phyloP scores from a whole-genome alignment of 2,329 filamentous ascomycete genomes.

The Penicillium sp. region DNA sequence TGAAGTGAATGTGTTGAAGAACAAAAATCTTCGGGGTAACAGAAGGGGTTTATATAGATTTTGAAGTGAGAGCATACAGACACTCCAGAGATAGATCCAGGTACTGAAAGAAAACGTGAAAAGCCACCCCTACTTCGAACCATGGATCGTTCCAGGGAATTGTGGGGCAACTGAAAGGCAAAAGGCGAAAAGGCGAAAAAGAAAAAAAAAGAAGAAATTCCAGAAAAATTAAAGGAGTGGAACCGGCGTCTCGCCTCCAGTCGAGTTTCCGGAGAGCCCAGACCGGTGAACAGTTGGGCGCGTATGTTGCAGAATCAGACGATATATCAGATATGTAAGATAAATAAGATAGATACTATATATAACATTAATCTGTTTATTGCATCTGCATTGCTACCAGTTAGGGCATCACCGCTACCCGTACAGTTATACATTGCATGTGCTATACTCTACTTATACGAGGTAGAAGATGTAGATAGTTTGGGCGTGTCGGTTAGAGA shows the following conservation, averaged over 20 bases:
- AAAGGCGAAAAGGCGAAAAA: conserved; percentile 11
- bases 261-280: neutral
- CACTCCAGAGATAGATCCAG: neutral
- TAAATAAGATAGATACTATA: neutral
- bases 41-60: conserved; percentile 24
- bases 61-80: neutral
- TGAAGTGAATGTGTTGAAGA: conserved; percentile 14
- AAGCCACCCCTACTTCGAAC: conserved; percentile 6
- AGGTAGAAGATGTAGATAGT: neutral
- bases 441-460: neutral
- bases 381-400: neutral
- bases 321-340: neutral
- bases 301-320: neutral
- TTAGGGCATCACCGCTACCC: conserved; percentile 4
- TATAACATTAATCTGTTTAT: neutral
- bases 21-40: conserved; percentile 3
- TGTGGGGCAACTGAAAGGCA: conserved; percentile 17
- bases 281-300: neutral
- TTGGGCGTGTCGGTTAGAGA: neutral
- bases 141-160: conserved; percentile 17
- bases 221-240: conserved; percentile 11
- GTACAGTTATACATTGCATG: neutral
- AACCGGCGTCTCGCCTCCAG: neutral
- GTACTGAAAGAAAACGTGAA: neutral
- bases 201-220: conserved; percentile 1